Evolutionary conservation across 1,139 yeast genomes (phyloP), one percentile per base, ranked within the genome.

Genomic region (Scheffersomyces stambukii): DNA sequence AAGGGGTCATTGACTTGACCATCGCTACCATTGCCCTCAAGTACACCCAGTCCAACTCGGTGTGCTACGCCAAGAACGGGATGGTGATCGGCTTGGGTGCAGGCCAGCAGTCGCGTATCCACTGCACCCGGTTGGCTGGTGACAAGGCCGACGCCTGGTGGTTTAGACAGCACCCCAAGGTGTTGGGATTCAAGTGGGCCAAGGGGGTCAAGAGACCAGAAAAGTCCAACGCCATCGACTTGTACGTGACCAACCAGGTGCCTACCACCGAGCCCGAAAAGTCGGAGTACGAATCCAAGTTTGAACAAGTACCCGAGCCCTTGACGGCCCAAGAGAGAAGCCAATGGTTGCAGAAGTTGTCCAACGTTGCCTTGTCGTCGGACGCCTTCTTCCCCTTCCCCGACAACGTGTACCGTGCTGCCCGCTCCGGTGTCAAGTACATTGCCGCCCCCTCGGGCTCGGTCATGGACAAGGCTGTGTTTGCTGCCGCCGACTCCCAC

Each of bases 311-410:
- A 21, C 98, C 98, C 45, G 72, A 64, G 45, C 96, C 96, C 35
- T 72, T 91, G 49, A 79, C 95, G 33, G 63, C 63, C 21, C 79
- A 72, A 44, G 98, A 93, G 70, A 85, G 93, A 65, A 65, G 67
- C 42, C 95, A 84, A 49, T 91, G 97, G 97, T 64, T 81, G 45
- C 52, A 66, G 40, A 77, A 88, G 66, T 73, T 86, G 56, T 75
- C 66, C 37, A 79, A 84, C 47, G 98, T 93, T 37, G 89, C 97
- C 7, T 72, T 88, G 48, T 82, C 96, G 11, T 86, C 96, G 3
- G 98, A 91, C 59, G 98, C 98, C 22, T 91, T 91, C 77, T 91
- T 91, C 94, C 98, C 98, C 64, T 91, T 91, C 91, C 94, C 97
- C 43, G 98, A 91, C 64, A 91, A 93, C 54, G 96, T 93, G 46